A percentile compares a stretch with the other conserved stretches of the same genome.
These are phyloP conservation scores for Poa pratensis DNA, from an alignment of 176 grass and related monocot species.

Conservation along the genomic window DNA sequence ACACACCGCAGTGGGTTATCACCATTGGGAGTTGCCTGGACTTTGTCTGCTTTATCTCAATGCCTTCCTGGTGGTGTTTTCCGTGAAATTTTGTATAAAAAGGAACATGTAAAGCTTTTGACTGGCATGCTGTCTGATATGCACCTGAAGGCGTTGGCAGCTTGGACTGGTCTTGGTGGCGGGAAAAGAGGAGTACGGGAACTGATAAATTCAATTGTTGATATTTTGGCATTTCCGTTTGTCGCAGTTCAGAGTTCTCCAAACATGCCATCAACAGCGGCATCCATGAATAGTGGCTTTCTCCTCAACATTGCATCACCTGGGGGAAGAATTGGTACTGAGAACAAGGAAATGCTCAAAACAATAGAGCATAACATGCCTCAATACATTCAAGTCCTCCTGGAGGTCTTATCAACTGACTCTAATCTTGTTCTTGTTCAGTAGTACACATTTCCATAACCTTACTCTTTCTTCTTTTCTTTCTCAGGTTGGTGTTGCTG, in stretches of 20 bases:
- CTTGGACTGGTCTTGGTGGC: constrained; percentile 83
- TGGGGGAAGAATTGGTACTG: constrained; percentile 69
- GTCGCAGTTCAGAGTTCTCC: constrained; percentile 93
- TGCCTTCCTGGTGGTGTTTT: constrained; percentile 76
- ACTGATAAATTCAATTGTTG: constrained; percentile 82
- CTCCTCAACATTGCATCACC: constrained; percentile 82
- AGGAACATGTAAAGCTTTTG: constrained; percentile 75
- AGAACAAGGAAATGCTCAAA: constrained; percentile 87
- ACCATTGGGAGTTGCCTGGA: constrained; percentile 72
- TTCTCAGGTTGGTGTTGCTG: constrained; percentile 71
- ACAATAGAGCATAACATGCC: constrained; percentile 70
- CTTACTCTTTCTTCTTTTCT: constrained; percentile 12
- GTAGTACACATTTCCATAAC: constrained; percentile 34
- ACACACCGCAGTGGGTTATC: constrained; percentile 72
- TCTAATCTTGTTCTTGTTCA: constrained; percentile 18
- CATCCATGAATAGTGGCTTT: constrained; percentile 93
- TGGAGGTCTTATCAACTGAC: constrained; percentile 58
- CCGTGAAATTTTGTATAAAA: constrained; percentile 84
- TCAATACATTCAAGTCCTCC: constrained; percentile 76
- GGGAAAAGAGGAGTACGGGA: constrained; percentile 77
- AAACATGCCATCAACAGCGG: constrained; percentile 71
- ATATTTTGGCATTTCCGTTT: constrained; percentile 96
- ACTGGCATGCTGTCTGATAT: constrained; percentile 65
- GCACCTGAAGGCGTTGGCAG: constrained; percentile 67
- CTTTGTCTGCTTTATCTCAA: constrained; percentile 76